A percentile compares a stretch with the other conserved stretches of the same genome.
Conservation (phyloP, 2,329 filamentous ascomycete genomes). For the Daldinia sp. region DNA sequence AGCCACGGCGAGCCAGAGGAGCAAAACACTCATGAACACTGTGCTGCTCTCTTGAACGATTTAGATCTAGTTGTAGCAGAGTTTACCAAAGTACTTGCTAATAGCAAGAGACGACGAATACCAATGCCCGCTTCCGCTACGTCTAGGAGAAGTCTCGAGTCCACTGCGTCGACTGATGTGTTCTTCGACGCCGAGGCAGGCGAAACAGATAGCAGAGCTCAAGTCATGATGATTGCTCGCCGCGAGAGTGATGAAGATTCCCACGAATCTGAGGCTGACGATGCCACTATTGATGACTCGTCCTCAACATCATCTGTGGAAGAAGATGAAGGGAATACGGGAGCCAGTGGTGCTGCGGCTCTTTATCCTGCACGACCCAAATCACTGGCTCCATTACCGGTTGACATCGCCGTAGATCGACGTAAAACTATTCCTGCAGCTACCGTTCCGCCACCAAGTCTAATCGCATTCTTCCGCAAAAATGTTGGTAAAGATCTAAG, state of each 20-base stretch:
- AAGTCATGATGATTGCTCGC: constrained; percentile 78
- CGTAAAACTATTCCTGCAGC: constrained; percentile 78
- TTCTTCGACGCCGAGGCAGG: constrained; percentile 92
- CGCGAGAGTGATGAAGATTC: constrained; percentile 77
- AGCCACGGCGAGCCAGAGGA: constrained; percentile 63
- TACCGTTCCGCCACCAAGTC: constrained; percentile 83
- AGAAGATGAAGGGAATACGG: constrained; percentile 67
- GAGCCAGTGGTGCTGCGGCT: constrained; percentile 70
- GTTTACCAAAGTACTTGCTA: constrained; percentile 80
- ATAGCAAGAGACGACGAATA: constrained; percentile 81
- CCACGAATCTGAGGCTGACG: constrained; percentile 66
- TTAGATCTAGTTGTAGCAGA: constrained; percentile 86
- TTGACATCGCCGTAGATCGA: constrained; percentile 73
- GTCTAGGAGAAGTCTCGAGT: constrained; percentile 79
- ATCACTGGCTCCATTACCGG: constrained; percentile 80
- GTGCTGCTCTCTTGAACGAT: constrained; percentile 84
- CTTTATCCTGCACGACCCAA: constrained; percentile 84
- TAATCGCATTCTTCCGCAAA: constrained; percentile 94
- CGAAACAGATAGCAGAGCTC: constrained; percentile 65
- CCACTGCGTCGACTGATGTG: constrained; percentile 80
- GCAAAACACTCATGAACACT: constrained; percentile 81
- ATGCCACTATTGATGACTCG: constrained; percentile 65
- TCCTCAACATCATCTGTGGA: constrained; percentile 71
- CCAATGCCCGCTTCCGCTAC: constrained; percentile 64
- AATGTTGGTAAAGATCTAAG: constrained; percentile 98